Evolutionary conservation across 306 rosid species (phyloP).

Genomic region (Pachyrhizus erosus): DNA sequence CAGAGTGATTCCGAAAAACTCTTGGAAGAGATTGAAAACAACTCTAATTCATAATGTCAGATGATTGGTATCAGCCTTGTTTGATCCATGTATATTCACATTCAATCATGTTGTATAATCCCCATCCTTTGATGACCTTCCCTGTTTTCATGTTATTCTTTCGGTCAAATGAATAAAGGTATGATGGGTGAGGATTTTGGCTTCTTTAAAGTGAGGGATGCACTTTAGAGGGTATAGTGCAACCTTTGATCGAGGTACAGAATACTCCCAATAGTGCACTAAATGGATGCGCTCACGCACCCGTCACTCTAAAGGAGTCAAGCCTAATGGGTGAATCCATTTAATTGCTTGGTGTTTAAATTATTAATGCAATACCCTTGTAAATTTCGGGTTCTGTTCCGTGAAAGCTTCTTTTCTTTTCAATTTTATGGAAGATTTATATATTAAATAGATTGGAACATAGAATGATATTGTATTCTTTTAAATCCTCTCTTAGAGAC

Average conservation of each 20-base stretch:
- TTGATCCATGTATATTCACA: background rate
- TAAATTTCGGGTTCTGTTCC: slow-evolving; percentile 14
- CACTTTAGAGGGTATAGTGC: background rate
- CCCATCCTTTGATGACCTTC: background rate
- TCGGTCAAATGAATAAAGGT: slow-evolving; percentile 1
- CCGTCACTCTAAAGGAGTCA: background rate
- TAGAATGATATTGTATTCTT: slow-evolving; percentile 40
- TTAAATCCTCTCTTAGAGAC: slow-evolving; percentile 61
- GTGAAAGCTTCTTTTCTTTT: background rate
- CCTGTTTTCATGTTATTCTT: slow-evolving; percentile 1
- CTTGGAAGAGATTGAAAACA: slow-evolving; percentile 13
- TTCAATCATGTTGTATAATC: background rate
- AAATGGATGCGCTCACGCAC: background rate
- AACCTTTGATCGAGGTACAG: background rate
- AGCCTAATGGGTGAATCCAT: slow-evolving; percentile 12
- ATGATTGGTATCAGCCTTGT: background rate
- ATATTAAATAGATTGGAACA: slow-evolving; percentile 11
- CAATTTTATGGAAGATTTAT: slow-evolving; percentile 10
- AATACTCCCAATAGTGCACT: background rate
- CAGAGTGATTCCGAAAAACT: slow-evolving; percentile 15
- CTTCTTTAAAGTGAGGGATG: background rate
- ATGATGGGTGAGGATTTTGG: background rate
- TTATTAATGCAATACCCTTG: slow-evolving; percentile 18
- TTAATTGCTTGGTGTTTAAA: slow-evolving; percentile 11
- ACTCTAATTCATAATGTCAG: slow-evolving; percentile 20